Evolutionary conservation across 768 basidiomycete genomes (phyloP), one percentile per base, ranked within the genome.

Genomic region (Termitomyces bulborhizus): DNA sequence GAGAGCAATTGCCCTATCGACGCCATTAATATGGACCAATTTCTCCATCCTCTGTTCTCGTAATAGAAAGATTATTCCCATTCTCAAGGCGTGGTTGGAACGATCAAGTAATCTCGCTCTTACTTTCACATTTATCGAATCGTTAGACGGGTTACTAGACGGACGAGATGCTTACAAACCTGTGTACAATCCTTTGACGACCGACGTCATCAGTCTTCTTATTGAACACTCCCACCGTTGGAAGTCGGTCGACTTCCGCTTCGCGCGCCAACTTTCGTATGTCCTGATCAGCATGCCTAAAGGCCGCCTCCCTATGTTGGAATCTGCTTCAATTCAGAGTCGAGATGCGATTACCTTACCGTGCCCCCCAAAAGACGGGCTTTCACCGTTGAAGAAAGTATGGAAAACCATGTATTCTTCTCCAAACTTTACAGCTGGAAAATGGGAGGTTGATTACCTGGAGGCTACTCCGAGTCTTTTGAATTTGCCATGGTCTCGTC

Each of bases 181-280:
- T 21, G 27, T n/a, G 9, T 42, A 46, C n/a, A 36, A 44, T 11
- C 31, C 57, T 21, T 13, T 49, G 46, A 47, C 37, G 1, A 45
- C 15, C 3, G 46, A 50, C 4, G 27, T 50, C 26, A 21, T 57
- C 6, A 47, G 34, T 8, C 46, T 53, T 9, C 52, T 57, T 13
- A 16, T 49, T 1, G 21, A 47, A 15, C 57, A 57, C 34, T 31
- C 48, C 1, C 41, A 50, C 26, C 57, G 57, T n/a, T 57, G 57
- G 57, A 49, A 54, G n/a, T 37, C 42, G 8, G 47, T 57, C 13
- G 37, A 57, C 16, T 57, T 53, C 26, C 47, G 47, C 18, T 57
- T 57, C 42, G 27, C 53, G 11, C 16, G 29, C 3, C 26, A 46
- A 12, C 29, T 57, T 7, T 43, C 52, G 7, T 5, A 37, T 12